phyloP scores from a whole-genome alignment of 1,139 yeast genomes.

The Yamadazyma membranifaciens region DNA sequence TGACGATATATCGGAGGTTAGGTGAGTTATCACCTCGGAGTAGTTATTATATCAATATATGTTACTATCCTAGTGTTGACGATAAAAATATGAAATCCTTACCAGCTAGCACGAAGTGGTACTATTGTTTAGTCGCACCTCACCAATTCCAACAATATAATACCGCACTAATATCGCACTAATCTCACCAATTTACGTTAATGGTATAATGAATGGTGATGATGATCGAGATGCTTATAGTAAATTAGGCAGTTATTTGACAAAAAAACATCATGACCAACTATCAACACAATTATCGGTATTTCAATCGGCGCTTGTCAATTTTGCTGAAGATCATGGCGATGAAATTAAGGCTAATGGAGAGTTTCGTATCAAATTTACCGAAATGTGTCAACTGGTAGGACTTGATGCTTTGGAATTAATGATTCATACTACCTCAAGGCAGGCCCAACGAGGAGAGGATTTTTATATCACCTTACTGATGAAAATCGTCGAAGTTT shows the following conservation, averaged over 20 bases:
- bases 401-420: slow-evolving; percentile 82
- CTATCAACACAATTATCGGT: slow-evolving; percentile 59
- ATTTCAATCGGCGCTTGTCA: slow-evolving; percentile 58
- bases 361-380: slow-evolving; percentile 67
- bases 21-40: no score
- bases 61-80: no score
- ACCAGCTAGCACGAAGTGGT: no score
- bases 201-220: slow-evolving; percentile 1
- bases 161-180: no score
- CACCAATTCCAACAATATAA: no score
- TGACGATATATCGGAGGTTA: no score
- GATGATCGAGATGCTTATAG: slow-evolving; percentile 28
- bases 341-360: slow-evolving; percentile 62
- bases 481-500: slow-evolving; percentile 70
- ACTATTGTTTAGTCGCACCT: no score
- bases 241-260: slow-evolving; percentile 25
- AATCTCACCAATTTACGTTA: no score
- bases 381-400: slow-evolving; percentile 70
- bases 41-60: no score
- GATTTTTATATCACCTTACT: slow-evolving; percentile 67
- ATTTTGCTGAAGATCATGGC: slow-evolving; percentile 63
- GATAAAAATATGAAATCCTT: no score
- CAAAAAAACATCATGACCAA: slow-evolving; percentile 46
- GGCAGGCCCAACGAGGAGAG: slow-evolving; percentile 25
- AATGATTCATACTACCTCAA: slow-evolving; percentile 23